phyloP scores from a whole-genome alignment of 1,284 basidiomycete genomes.

The Violaceomyces palustris region DNA sequence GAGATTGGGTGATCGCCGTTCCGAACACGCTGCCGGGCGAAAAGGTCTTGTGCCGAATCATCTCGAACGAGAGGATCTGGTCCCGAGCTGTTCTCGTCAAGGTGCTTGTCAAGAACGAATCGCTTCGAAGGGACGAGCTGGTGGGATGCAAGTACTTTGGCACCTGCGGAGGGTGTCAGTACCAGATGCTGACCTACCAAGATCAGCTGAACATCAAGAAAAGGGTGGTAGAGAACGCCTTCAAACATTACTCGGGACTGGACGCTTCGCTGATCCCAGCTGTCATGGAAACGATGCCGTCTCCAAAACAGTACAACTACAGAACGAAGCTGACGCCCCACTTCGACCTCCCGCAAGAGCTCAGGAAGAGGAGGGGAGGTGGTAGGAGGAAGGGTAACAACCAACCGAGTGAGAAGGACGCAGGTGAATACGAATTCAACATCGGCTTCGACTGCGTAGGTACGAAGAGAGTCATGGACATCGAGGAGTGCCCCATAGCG shows the following conservation, averaged over 20 bases:
- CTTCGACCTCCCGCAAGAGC: constrained; percentile 72
- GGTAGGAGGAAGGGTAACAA: constrained; percentile 49
- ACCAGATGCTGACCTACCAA: constrained; percentile 68
- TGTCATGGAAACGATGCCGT: constrained; percentile 72
- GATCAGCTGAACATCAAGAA: constrained; percentile 80
- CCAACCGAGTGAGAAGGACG: constrained; percentile 27
- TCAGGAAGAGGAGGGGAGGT: constrained; percentile 38
- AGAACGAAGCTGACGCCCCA: constrained; percentile 97
- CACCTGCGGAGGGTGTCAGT: constrained; percentile 50
- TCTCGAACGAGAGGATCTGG: constrained; percentile 36
- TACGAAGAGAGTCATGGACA: constrained; percentile 75
- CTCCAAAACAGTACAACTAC: constrained; percentile 83
- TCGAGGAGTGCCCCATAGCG: constrained; percentile 94
- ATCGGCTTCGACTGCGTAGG: constrained; percentile 88
- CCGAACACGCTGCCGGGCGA: constrained; percentile 45
- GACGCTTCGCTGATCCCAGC: constrained; percentile 61
- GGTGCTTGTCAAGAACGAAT: constrained; percentile 12
- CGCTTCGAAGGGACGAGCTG: constrained; percentile 20
- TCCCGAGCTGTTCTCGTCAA: constrained; percentile 38
- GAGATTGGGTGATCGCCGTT: constrained; percentile 45
- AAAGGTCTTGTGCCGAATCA: constrained; percentile 30
- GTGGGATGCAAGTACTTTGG: constrained; percentile 50
- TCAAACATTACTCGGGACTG: constrained; percentile 57
- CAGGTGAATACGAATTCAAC: constrained; percentile 62
- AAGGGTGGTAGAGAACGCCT: constrained; percentile 78